Conservation (phyloP, 305 asterid genomes). For the Nicotiana rustica region DNA sequence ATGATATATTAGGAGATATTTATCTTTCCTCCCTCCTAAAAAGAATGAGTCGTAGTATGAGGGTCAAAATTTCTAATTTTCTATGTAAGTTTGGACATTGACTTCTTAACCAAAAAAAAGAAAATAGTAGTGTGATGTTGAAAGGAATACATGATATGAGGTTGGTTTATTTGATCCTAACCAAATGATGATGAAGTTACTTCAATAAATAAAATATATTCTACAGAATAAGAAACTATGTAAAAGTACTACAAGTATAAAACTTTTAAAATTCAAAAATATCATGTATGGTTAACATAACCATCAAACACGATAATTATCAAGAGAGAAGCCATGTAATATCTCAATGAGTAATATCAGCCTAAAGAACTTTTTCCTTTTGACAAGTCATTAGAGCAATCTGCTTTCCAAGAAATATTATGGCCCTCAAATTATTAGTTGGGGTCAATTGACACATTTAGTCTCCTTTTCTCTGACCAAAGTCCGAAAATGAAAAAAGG, state of each 20-base stretch:
- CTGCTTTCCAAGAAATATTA: neutral
- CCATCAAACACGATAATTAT: neutral
- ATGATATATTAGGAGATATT: neutral
- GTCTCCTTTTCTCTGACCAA: neutral
- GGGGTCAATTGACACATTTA: neutral
- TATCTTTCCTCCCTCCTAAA: slow-evolving; percentile 1
- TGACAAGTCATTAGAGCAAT: neutral
- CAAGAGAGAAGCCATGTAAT: slow-evolving; percentile 1
- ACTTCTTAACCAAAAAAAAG: neutral
- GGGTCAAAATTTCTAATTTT: slow-evolving; percentile 2
- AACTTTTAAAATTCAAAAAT: neutral
- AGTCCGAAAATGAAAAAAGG: neutral
- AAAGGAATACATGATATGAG: neutral
- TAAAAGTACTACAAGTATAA: neutral
- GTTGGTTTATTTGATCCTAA: neutral
- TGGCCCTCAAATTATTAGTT: neutral
- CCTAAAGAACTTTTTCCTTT: neutral
- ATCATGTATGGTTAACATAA: neutral
- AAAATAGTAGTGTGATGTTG: neutral
- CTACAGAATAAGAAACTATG: neutral
- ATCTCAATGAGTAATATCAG: neutral
- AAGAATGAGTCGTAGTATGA: neutral
- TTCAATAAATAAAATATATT: neutral
- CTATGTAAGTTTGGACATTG: neutral
- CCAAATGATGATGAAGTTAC: slow-evolving; percentile 2